Evolutionary conservation across 768 basidiomycete genomes (phyloP).

Genomic region (Antrodiella citrinella): DNA sequence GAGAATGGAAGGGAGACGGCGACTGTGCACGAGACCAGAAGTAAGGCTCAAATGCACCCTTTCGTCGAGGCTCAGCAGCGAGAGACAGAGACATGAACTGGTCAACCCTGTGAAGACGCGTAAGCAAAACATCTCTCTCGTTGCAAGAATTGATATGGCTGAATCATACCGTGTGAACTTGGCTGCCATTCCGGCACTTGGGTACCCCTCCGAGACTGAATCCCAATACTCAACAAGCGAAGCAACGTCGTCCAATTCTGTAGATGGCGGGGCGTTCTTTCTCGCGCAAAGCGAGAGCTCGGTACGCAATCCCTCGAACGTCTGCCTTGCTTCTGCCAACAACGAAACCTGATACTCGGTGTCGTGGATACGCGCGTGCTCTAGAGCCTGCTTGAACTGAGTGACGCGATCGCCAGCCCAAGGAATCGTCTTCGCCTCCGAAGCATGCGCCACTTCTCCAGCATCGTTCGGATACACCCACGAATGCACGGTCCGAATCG

Average conservation of each 20-base stretch:
- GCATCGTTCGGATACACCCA: constrained; percentile 49
- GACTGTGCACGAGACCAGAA: constrained; percentile 52
- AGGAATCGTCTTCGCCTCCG: constrained; percentile 44
- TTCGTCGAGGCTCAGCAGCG: constrained; percentile 66
- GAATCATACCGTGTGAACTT: constrained; percentile 58
- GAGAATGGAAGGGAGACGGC: constrained; percentile 33
- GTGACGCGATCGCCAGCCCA: constrained; percentile 61
- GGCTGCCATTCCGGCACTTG: constrained; percentile 32
- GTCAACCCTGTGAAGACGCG: constrained; percentile 44
- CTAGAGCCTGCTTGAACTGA: constrained; percentile 38
- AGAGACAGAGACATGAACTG: constrained; percentile 75
- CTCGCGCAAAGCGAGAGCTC: constrained; percentile 40
- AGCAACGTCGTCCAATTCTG: constrained; percentile 29
- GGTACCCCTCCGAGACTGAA: constrained; percentile 33
- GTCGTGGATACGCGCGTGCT: constrained; percentile 34
- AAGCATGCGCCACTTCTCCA: constrained; percentile 24
- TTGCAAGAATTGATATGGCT: not conserved
- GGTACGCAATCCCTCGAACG: constrained; percentile 48
- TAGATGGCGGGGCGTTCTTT: constrained; percentile 15
- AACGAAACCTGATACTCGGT: constrained; percentile 38
- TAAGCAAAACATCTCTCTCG: not conserved
- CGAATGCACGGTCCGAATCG: constrained; percentile 49
- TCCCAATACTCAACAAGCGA: constrained; percentile 53
- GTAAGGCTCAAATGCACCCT: constrained; percentile 67
- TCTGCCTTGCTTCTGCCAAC: constrained; percentile 30